Percentiles rank a stretch among this genome's conserved stretches.
Evolutionary conservation across 345 rosid genomes (phyloP).

Genomic region (Ceriops zippeliana): DNA sequence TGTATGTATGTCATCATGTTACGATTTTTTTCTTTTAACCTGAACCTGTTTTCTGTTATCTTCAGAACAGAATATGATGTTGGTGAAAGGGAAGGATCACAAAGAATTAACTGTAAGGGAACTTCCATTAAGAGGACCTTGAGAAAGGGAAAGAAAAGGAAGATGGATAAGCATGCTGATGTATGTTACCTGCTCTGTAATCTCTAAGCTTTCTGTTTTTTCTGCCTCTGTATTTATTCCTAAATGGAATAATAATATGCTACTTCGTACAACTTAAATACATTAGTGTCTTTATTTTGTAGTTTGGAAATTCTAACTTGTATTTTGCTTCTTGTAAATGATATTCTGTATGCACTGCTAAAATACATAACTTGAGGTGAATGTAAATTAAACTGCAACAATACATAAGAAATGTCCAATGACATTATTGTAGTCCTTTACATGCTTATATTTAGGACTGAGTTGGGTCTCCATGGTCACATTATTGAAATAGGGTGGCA

Average conservation of each 20-base stretch:
- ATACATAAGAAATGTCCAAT: neutral
- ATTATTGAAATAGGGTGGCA: neutral
- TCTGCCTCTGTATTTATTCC: neutral
- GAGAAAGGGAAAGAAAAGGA: conserved; percentile 29
- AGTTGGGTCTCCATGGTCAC: neutral
- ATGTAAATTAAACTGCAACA: neutral
- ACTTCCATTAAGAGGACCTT: conserved; percentile 2
- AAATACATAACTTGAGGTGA: neutral
- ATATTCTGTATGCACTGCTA: too few relatives aligned
- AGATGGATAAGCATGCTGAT: conserved; percentile 14
- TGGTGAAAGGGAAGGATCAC: neutral
- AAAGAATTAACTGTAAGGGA: conserved; percentile 6
- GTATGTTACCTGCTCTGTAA: conserved; percentile 18
- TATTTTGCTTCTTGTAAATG: too few relatives aligned
- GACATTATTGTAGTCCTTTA: neutral
- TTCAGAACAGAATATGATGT: conserved; percentile 14
- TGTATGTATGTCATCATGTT: neutral
- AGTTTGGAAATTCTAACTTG: too few relatives aligned
- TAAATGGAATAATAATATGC: neutral
- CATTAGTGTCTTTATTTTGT: too few relatives aligned
- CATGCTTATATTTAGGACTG: neutral
- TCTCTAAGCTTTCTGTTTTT: neutral
- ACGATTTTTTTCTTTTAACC: neutral
- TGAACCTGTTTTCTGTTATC: neutral
- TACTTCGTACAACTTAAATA: too few relatives aligned